Conservation (phyloP, 2,329 filamentous ascomycete species). For the Fusarium verticillioides region DNA sequence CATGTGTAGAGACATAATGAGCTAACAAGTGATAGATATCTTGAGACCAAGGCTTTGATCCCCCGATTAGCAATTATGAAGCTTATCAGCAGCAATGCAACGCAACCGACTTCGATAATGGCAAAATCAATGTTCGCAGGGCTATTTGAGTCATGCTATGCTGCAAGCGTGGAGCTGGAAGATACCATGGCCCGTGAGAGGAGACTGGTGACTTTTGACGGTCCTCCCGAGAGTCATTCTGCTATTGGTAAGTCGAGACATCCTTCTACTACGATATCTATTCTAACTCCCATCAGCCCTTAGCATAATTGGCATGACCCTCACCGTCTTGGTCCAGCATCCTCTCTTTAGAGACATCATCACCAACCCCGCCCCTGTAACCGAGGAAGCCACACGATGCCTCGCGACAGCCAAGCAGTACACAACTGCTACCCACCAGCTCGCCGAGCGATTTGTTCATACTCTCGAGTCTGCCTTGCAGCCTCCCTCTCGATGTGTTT, state of each 20-base stretch:
- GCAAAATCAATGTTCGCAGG: constrained; percentile 34
- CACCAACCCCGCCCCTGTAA: constrained; percentile 29
- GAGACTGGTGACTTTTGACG: constrained; percentile 34
- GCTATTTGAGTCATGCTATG: constrained; percentile 35
- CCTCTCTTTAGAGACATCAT: constrained; percentile 35
- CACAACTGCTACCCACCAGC: constrained; percentile 9
- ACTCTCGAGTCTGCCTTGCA: constrained; percentile 33
- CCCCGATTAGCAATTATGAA: constrained; percentile 40
- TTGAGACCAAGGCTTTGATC: constrained; percentile 39
- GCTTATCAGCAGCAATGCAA: constrained; percentile 12
- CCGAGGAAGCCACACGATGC: constrained; percentile 38
- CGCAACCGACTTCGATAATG: constrained; percentile 20
- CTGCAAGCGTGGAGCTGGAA: constrained; percentile 40
- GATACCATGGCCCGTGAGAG: constrained; percentile 38
- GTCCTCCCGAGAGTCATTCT: constrained; percentile 36
- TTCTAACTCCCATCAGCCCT: constrained; percentile 30
- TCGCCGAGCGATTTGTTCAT: constrained; percentile 33
- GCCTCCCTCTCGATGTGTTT: constrained; percentile 14
- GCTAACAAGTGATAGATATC: constrained; percentile 29
- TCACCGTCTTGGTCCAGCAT: constrained; percentile 37
- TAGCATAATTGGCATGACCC: constrained; percentile 40
- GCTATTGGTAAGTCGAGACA: constrained; percentile 33
- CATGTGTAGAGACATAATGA: rapidly evolving
- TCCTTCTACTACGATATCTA: rapidly evolving
- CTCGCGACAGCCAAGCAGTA: constrained; percentile 38